phyloP scores from a whole-genome alignment of 306 rosid species.

The Sicyos edulis region DNA sequence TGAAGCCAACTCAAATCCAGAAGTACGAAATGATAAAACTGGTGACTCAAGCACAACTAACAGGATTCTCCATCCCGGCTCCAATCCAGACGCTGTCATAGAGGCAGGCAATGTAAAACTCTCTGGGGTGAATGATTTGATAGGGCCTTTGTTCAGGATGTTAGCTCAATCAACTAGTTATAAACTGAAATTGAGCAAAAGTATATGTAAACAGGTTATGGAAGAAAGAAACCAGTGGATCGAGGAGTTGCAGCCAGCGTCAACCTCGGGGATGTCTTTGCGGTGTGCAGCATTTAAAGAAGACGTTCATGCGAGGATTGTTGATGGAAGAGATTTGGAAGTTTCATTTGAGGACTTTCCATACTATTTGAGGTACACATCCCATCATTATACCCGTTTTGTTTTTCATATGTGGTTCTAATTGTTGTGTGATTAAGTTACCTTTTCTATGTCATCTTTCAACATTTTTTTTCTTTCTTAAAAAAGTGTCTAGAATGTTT shows the following conservation, averaged over 20 bases:
- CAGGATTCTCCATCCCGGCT: slow-evolving; percentile 56
- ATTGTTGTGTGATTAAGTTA: slow-evolving; percentile 1
- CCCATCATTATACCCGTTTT: slow-evolving; percentile 1
- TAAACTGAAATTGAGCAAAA: slow-evolving; percentile 98
- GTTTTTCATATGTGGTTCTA: neutral
- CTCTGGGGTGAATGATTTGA: slow-evolving; percentile 99
- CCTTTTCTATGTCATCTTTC: slow-evolving; percentile 1
- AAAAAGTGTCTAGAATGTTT: neutral
- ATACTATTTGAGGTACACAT: slow-evolving; percentile 76
- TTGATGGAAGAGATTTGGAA: slow-evolving; percentile 60
- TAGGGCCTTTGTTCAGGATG: slow-evolving; percentile 92
- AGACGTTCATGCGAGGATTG: slow-evolving; percentile 68
- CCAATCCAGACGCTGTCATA: slow-evolving; percentile 57
- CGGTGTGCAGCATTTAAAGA: slow-evolving; percentile 83
- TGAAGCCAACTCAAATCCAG: slow-evolving; percentile 57
- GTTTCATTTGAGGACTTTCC: slow-evolving; percentile 91
- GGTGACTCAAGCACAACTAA: slow-evolving; percentile 53
- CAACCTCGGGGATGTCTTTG: slow-evolving; percentile 66
- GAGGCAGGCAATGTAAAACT: slow-evolving; percentile 99
- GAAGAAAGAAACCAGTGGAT: slow-evolving; percentile 84
- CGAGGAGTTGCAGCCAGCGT: slow-evolving; percentile 67
- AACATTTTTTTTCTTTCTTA: neutral
- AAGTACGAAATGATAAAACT: slow-evolving; percentile 54
- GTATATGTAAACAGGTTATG: slow-evolving; percentile 97
- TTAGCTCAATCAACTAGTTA: slow-evolving; percentile 81